A percentile compares a stretch with the other conserved stretches of the same genome.
These are phyloP conservation scores for Trichoderma koningiopsis DNA, from an alignment of 2,329 filamentous ascomycete species.

Conservation along the genomic window DNA sequence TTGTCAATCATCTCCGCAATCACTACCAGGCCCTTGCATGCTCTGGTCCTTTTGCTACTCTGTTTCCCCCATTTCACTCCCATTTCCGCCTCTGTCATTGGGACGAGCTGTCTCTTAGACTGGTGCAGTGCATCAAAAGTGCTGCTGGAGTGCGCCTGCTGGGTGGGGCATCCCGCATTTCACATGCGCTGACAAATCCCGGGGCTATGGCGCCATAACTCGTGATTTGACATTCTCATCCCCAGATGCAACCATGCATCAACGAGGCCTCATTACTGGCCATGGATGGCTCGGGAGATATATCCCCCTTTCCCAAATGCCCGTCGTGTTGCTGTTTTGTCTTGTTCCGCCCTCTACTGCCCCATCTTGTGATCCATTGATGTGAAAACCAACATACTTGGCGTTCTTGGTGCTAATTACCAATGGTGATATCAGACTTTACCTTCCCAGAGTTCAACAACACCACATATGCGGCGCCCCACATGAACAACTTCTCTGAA, in stretches of 20 bases:
- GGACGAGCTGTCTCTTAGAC: constrained; percentile 15
- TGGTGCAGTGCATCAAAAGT: constrained; percentile 31
- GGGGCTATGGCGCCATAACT: constrained; percentile 62
- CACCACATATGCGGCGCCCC: constrained; percentile 53
- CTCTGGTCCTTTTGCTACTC: constrained; percentile 16
- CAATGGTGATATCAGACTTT: constrained; percentile 59
- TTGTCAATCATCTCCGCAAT: constrained; percentile 19
- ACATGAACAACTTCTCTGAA: constrained; percentile 47
- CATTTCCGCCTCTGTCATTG: constrained; percentile 2
- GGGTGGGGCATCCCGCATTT: constrained; percentile 28
- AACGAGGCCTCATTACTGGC: constrained; percentile 14
- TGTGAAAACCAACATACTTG: constrained; percentile 2
- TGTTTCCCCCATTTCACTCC: constrained; percentile 18
- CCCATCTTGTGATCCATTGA: neutral
- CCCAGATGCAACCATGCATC: constrained; percentile 12
- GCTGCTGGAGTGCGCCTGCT: constrained; percentile 28
- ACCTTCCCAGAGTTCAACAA: constrained; percentile 57
- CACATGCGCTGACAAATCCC: constrained; percentile 47
- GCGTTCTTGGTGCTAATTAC: constrained; percentile 20
- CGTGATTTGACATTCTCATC: constrained; percentile 47
- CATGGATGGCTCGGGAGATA: constrained; percentile 11
- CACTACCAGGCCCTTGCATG: constrained; percentile 14
- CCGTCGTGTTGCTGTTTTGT: neutral
- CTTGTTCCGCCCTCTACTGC: neutral
- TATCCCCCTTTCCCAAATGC: constrained; percentile 19